These are phyloP conservation scores for Periconia macrospinosa DNA, from an alignment of 2,329 filamentous ascomycete species.

Conservation along the genomic window DNA sequence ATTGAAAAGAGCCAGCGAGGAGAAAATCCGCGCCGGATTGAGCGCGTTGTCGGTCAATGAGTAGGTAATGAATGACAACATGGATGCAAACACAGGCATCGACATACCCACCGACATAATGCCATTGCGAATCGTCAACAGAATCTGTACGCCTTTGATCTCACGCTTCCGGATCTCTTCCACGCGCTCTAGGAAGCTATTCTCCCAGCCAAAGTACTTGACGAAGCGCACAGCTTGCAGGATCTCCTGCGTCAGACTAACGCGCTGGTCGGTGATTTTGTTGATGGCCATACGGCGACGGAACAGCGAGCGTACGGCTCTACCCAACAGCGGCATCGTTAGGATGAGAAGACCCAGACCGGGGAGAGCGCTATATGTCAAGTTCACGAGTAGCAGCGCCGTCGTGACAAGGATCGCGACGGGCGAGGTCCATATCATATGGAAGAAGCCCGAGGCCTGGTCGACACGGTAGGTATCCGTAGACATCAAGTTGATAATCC, in stretches of 20 bases:
- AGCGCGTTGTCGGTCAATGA: slow-evolving; percentile 67
- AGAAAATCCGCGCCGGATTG: slow-evolving; percentile 80
- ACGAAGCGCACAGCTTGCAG: slow-evolving; percentile 89
- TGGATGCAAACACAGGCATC: slow-evolving; percentile 89
- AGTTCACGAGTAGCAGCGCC: slow-evolving; percentile 77
- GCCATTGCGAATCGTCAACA: slow-evolving; percentile 80
- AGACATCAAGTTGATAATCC: slow-evolving; percentile 91
- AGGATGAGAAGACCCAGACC: slow-evolving; percentile 83
- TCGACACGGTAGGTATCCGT: slow-evolving; percentile 94
- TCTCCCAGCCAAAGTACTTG: slow-evolving; percentile 96
- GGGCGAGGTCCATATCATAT: slow-evolving; percentile 87
- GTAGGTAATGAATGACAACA: slow-evolving; percentile 89
- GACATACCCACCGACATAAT: slow-evolving; percentile 84
- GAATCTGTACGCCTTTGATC: slow-evolving; percentile 78
- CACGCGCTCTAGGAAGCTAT: slow-evolving; percentile 77
- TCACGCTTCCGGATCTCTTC: slow-evolving; percentile 74
- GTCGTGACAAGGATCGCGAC: slow-evolving; percentile 78
- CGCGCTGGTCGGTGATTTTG: slow-evolving; percentile 89
- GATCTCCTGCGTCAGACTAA: slow-evolving; percentile 90
- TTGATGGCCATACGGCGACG: slow-evolving; percentile 78
- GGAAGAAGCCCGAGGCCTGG: slow-evolving; percentile 84
- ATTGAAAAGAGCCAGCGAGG: slow-evolving; percentile 92
- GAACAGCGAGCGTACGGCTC: slow-evolving; percentile 77
- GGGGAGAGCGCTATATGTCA: slow-evolving; percentile 86
- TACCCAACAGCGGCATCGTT: slow-evolving; percentile 75